Evolutionary conservation across 805 yeast genomes (phyloP).

Genomic region (Starmerella kuoi): DNA sequence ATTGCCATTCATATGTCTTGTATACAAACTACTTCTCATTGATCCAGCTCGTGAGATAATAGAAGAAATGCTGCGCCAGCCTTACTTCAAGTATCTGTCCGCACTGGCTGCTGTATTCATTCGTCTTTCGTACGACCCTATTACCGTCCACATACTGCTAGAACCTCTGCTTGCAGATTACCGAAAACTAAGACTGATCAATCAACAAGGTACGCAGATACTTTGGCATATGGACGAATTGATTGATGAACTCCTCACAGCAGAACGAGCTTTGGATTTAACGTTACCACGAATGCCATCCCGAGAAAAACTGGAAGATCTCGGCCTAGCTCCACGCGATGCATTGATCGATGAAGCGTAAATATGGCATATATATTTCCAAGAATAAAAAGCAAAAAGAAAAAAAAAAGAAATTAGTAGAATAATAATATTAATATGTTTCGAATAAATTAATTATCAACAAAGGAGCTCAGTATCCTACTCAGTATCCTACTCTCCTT

Average conservation of each 20-base stretch:
- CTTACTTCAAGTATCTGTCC: conserved; percentile 64
- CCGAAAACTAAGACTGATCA: conserved; percentile 49
- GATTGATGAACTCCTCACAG: conserved; percentile 46
- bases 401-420: too few species aligned
- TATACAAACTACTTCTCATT: conserved; percentile 65
- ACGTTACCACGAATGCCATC: conserved; percentile 52
- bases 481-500: too few species aligned
- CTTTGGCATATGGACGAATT: conserved; percentile 60
- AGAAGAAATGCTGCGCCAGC: conserved; percentile 42
- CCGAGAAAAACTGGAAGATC: conserved; percentile 30
- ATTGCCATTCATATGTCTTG: conserved; percentile 59
- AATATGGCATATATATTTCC: too few species aligned
- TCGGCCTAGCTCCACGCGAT: conserved; percentile 15
- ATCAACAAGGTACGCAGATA: conserved; percentile 29
- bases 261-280: conserved; percentile 57
- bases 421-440: too few species aligned
- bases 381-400: too few species aligned
- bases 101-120: conserved; percentile 56
- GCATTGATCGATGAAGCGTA: conserved; percentile 3
- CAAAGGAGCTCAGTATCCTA: too few species aligned
- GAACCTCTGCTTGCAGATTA: conserved; percentile 52
- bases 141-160: conserved; percentile 38
- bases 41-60: conserved; percentile 53
- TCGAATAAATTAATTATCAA: too few species aligned
- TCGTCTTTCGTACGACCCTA: conserved; percentile 35